A percentile compares a stretch with the other conserved stretches of the same genome.
phyloP scores from a whole-genome alignment of 2,329 filamentous ascomycete species.

The Byssothecium circinans region DNA sequence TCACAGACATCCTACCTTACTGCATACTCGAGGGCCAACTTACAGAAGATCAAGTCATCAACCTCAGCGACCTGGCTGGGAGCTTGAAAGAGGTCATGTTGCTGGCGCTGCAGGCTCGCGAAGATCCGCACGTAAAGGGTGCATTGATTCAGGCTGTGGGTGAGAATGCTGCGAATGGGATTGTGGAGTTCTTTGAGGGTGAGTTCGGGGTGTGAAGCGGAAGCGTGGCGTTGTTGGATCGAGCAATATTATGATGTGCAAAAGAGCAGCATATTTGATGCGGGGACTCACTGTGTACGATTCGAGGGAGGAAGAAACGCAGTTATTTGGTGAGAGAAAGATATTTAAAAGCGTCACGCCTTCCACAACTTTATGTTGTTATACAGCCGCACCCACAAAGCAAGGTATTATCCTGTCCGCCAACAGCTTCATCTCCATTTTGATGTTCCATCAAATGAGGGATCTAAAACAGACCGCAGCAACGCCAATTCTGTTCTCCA shows the following conservation, averaged over 20 bases:
- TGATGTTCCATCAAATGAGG: too few relatives aligned
- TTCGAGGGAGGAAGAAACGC: too few relatives aligned
- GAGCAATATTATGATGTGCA: background rate
- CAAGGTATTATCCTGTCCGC: too few relatives aligned
- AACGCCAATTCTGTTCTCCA: too few relatives aligned
- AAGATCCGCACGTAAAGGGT: constrained; percentile 15
- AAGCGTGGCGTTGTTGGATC: background rate
- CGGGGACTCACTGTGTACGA: too few relatives aligned
- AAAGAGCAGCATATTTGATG: background rate
- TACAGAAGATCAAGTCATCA: constrained; percentile 28
- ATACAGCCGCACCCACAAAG: too few relatives aligned
- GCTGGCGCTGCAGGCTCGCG: constrained; percentile 25
- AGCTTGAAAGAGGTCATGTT: constrained; percentile 36
- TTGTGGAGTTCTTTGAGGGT: constrained; percentile 37
- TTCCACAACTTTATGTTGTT: too few relatives aligned
- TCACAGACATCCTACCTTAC: constrained; percentile 30
- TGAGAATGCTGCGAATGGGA: constrained; percentile 13
- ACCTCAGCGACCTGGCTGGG: constrained; percentile 36
- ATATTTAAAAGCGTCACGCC: too few relatives aligned
- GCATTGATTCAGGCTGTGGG: constrained; percentile 29
- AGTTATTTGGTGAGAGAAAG: too few relatives aligned
- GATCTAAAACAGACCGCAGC: too few relatives aligned
- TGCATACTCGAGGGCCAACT: constrained; percentile 30
- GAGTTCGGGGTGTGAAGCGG: constrained; percentile 32
- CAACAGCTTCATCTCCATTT: too few relatives aligned